Percentiles rank a stretch among this genome's conserved stretches.
These are phyloP conservation scores for Sedum album DNA, from an alignment of 164 flowering plant species.

Conservation along the genomic window DNA sequence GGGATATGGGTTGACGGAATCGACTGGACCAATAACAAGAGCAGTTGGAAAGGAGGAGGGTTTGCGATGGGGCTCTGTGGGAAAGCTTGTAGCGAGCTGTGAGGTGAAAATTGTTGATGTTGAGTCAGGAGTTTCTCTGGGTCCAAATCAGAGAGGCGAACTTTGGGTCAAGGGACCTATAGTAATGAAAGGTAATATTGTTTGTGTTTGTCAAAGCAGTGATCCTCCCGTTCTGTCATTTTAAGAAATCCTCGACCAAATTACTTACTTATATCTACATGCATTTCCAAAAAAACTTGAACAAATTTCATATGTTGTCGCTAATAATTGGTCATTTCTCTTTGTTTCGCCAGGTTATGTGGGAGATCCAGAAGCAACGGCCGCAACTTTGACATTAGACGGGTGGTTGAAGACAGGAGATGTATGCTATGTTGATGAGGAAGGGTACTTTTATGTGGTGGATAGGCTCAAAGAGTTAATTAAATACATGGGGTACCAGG, in stretches of 20 bases:
- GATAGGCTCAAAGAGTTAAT: slow-evolving; percentile 60
- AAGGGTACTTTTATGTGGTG: slow-evolving; percentile 44
- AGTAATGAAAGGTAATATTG: slow-evolving; percentile 29
- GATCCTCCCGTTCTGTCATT: background rate
- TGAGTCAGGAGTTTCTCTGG: slow-evolving; percentile 24
- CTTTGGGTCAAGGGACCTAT: slow-evolving; percentile 41
- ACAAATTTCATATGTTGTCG: background rate
- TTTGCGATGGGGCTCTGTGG: slow-evolving; percentile 26
- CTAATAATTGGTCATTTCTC: slow-evolving; percentile 19
- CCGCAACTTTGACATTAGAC: slow-evolving; percentile 22
- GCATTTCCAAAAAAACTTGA: too few relatives aligned
- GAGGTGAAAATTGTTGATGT: slow-evolving; percentile 50
- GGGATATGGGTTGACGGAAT: slow-evolving; percentile 63
- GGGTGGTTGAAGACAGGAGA: slow-evolving; percentile 71
- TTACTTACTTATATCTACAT: too few relatives aligned
- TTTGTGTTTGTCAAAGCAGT: background rate
- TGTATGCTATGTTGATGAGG: slow-evolving; percentile 47
- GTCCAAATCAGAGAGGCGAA: slow-evolving; percentile 43
- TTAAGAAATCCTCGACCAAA: background rate
- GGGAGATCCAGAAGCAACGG: slow-evolving; percentile 31
- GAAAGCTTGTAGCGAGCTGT: slow-evolving; percentile 18
- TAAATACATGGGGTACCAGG: slow-evolving; percentile 65
- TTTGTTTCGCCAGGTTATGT: slow-evolving; percentile 28
- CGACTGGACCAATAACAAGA: slow-evolving; percentile 19
- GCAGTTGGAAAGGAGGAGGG: slow-evolving; percentile 23